Percentiles rank a stretch among this genome's conserved stretches.
Evolutionary conservation across 2,329 filamentous ascomycete species (phyloP).

Genomic region (Aureobasidium sp.): DNA sequence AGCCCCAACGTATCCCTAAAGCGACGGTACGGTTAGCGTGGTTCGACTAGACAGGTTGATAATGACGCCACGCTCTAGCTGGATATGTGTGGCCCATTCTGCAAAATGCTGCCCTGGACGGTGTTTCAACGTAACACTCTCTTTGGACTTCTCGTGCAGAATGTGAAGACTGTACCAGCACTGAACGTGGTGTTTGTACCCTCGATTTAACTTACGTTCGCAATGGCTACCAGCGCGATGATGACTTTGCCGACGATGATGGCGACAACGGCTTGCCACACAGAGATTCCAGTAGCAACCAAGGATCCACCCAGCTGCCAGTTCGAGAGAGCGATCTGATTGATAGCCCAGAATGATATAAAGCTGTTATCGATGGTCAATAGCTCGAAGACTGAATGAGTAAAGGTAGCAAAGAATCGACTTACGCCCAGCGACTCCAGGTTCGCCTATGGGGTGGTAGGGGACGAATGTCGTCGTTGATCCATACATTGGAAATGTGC

Average conservation of each 20-base stretch:
- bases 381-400: too few species aligned
- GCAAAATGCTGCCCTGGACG: too few species aligned
- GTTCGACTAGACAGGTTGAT: too few species aligned
- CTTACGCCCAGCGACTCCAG: constrained; percentile 29
- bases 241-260: constrained; percentile 38
- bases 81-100: too few species aligned
- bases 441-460: constrained; percentile 32
- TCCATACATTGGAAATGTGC: constrained; percentile 26
- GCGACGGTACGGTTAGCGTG: too few species aligned
- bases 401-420: not conserved
- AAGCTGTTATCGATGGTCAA: not conserved
- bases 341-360: constrained; percentile 34
- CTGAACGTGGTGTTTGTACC: too few species aligned
- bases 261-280: constrained; percentile 34
- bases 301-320: constrained; percentile 32
- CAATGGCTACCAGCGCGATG: constrained; percentile 51
- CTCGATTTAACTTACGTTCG: too few species aligned
- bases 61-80: too few species aligned
- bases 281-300: constrained; percentile 30
- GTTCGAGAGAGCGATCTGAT: constrained; percentile 28
- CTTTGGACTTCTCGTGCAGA: too few species aligned
- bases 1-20: constrained; percentile 45
- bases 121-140: too few species aligned
- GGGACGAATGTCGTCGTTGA: constrained; percentile 34
- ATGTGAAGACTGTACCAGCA: too few species aligned